A percentile compares a stretch with the other conserved stretches of the same genome.
These are phyloP conservation scores for Yarrowia alimentaria DNA, from an alignment of 805 yeast species.

Conservation along the genomic window DNA sequence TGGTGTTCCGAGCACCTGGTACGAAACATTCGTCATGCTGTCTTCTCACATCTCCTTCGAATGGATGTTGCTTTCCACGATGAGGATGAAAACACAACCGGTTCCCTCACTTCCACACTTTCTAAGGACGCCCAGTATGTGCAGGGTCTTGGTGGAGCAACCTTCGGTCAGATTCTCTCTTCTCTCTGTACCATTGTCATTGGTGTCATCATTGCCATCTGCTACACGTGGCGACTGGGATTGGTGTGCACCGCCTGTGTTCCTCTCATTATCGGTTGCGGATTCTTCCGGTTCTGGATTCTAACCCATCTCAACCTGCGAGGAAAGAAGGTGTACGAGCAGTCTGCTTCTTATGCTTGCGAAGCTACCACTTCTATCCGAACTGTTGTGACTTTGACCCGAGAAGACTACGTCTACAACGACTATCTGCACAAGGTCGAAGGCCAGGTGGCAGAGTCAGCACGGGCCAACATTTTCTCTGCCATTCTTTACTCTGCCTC, in stretches of 20 bases:
- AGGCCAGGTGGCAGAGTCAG: conserved; percentile 38
- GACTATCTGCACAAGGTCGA: conserved; percentile 37
- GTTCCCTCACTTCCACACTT: conserved; percentile 41
- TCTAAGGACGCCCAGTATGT: conserved; percentile 45
- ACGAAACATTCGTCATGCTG: conserved; percentile 38
- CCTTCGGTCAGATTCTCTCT: conserved; percentile 43
- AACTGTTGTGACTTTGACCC: conserved; percentile 45
- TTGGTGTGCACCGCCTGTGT: conserved; percentile 44
- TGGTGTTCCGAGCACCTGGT: conserved; percentile 40
- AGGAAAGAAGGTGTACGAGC: conserved; percentile 42
- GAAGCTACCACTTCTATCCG: conserved; percentile 43
- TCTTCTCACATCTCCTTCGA: conserved; percentile 40
- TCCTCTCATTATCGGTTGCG: conserved; percentile 43
- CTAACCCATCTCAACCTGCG: conserved; percentile 40
- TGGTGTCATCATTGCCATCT: conserved; percentile 44
- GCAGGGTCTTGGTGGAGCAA: conserved; percentile 45
- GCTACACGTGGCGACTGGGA: conserved; percentile 44
- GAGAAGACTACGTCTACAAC: conserved; percentile 42
- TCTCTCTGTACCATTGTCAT: conserved; percentile 42
- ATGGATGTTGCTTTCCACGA: conserved; percentile 44
- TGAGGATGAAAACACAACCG: conserved; percentile 41
- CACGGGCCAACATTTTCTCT: conserved; percentile 36
- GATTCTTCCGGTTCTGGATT: conserved; percentile 42
- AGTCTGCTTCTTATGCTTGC: conserved; percentile 44
- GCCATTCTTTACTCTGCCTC: conserved; percentile 42